These are phyloP conservation scores for Ceratocystiopsis sp. DNA, from an alignment of 2,329 filamentous ascomycete species.

Conservation along the genomic window DNA sequence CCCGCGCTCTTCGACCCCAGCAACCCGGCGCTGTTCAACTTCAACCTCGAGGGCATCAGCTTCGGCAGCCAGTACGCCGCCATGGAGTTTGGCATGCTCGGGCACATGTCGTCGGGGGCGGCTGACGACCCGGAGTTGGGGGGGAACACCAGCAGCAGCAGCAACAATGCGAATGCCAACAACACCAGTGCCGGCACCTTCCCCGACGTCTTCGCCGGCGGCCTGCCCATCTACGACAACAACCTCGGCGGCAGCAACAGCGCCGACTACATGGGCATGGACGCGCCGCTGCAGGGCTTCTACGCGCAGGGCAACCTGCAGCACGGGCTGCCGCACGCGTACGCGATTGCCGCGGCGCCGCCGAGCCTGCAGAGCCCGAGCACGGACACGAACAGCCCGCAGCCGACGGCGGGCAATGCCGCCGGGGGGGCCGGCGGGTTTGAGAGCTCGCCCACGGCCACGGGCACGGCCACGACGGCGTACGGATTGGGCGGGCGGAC, in stretches of 20 bases:
- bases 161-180: too few species aligned
- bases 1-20: constrained; percentile 67
- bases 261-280: constrained; percentile 35
- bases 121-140: constrained; percentile 67
- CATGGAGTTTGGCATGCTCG: constrained; percentile 88
- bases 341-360: constrained; percentile 46
- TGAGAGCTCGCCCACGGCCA: constrained; percentile 35
- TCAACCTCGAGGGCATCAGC: constrained; percentile 83
- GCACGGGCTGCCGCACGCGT: constrained; percentile 46
- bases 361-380: constrained; percentile 46
- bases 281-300: constrained; percentile 25
- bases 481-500: constrained; percentile 9
- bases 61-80: constrained; percentile 95
- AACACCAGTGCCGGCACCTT: constrained; percentile 24
- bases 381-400: constrained; percentile 46
- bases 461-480: constrained; percentile 11
- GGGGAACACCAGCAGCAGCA: too few species aligned
- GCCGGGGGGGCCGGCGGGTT: constrained; percentile 18
- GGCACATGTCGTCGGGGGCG: constrained; percentile 85
- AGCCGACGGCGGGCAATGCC: constrained; percentile 25
- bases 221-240: constrained; percentile 28
- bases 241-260: constrained; percentile 27
- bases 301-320: constrained; percentile 42
- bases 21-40: constrained; percentile 86
- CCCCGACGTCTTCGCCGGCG: constrained; percentile 33